Conservation (phyloP, 192 early-diverging fungal species). For the Kickxella alabastrina region DNA sequence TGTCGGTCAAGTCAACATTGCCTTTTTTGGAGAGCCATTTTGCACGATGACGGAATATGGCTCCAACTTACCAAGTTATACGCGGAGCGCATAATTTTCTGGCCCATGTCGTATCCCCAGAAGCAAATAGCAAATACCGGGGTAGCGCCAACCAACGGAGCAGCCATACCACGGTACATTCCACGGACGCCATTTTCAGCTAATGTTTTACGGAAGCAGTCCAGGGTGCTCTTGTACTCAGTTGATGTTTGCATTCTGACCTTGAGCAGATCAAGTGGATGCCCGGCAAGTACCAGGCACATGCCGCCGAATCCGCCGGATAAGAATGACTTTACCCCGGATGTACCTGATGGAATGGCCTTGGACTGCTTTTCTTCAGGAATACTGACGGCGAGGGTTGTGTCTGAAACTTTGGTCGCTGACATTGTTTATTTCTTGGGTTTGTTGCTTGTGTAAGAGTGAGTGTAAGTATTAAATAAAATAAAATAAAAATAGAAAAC, state of each 20-base stretch:
- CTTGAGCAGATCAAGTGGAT: slow-evolving; percentile 89
- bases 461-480: neutral
- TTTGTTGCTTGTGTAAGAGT: neutral
- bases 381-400: neutral
- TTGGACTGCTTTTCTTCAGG: slow-evolving; percentile 10
- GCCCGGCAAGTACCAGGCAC: slow-evolving; percentile 65
- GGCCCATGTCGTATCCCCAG: slow-evolving; percentile 65
- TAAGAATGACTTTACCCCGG: slow-evolving; percentile 79
- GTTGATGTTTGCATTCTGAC: slow-evolving; percentile 92
- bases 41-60: no score
- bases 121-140: slow-evolving; percentile 95
- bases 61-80: slow-evolving; percentile 47
- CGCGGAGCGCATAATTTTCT: slow-evolving; percentile 43
- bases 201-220: slow-evolving; percentile 88
- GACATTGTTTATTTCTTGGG: slow-evolving; percentile 15
- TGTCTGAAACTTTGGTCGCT: slow-evolving; percentile 9
- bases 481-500: neutral
- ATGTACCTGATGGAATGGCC: slow-evolving; percentile 14
- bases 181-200: slow-evolving; percentile 86
- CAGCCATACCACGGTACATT: slow-evolving; percentile 93
- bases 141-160: slow-evolving; percentile 90
- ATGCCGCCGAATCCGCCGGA: slow-evolving; percentile 91
- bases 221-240: slow-evolving; percentile 80
- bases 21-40: neutral
- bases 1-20: no score